Percentiles rank a stretch among this genome's conserved stretches.
Evolutionary conservation across 164 flowering plant species (phyloP).

Genomic region (Aristolochia fimbriata): DNA sequence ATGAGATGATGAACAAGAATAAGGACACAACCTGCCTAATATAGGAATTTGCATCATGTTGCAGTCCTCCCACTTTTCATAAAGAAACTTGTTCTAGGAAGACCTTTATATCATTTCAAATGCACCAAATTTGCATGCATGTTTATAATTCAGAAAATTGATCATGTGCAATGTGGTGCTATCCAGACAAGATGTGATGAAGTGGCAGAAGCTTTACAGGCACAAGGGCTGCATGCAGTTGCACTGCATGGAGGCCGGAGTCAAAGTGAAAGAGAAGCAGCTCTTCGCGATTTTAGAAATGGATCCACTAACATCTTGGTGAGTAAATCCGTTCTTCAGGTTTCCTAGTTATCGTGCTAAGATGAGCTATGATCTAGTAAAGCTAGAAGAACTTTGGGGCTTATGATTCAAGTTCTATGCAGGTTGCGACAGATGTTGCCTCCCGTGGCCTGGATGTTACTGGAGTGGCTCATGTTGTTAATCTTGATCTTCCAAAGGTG

Average conservation of each 20-base stretch:
- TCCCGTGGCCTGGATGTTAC: slow-evolving; percentile 70
- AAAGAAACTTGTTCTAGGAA: too few relatives aligned
- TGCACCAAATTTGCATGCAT: too few relatives aligned
- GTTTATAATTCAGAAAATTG: too few relatives aligned
- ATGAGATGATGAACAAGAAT: too few relatives aligned
- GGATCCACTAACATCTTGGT: slow-evolving; percentile 54
- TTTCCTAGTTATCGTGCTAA: too few relatives aligned
- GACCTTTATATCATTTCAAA: too few relatives aligned
- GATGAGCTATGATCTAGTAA: too few relatives aligned
- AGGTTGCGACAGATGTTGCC: slow-evolving; percentile 75
- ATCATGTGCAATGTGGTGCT: neutral
- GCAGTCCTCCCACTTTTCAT: too few relatives aligned
- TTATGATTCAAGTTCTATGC: slow-evolving; percentile 9
- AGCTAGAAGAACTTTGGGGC: too few relatives aligned
- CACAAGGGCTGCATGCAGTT: slow-evolving; percentile 55
- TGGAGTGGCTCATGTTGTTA: slow-evolving; percentile 63
- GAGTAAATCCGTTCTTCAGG: slow-evolving; percentile 1
- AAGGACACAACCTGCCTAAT: too few relatives aligned
- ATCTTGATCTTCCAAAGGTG: slow-evolving; percentile 73
- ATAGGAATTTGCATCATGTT: too few relatives aligned
- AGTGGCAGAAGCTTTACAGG: slow-evolving; percentile 51
- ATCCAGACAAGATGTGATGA: slow-evolving; percentile 53
- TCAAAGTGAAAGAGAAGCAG: slow-evolving; percentile 62
- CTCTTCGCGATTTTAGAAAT: slow-evolving; percentile 48
- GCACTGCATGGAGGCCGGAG: slow-evolving; percentile 72